Conservation (phyloP, 306 rosid species). For the Cucumis hystrix region DNA sequence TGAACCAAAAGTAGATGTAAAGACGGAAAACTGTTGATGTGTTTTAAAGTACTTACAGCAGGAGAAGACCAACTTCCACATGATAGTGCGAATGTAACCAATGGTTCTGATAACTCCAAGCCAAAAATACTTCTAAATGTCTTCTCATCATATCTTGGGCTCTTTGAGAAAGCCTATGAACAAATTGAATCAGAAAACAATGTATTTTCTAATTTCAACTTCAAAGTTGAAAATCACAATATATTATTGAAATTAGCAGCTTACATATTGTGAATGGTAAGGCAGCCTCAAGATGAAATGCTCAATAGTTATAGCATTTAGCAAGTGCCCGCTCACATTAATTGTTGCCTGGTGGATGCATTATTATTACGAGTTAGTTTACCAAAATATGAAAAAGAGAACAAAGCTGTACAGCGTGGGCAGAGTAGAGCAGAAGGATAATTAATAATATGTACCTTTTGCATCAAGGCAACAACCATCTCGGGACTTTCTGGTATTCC, state of each 20-base stretch:
- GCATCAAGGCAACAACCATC: slow-evolving; percentile 56
- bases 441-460: slow-evolving; percentile 31
- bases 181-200: background rate
- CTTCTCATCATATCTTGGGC: slow-evolving; percentile 53
- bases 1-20: background rate
- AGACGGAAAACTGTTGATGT: background rate
- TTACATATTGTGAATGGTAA: slow-evolving; percentile 78
- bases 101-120: slow-evolving; percentile 85
- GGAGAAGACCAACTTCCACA: slow-evolving; percentile 99
- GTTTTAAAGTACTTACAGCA: slow-evolving; percentile 45
- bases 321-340: slow-evolving; percentile 69
- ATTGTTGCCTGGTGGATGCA: slow-evolving; percentile 46
- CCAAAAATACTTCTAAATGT: slow-evolving; percentile 55
- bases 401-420: background rate
- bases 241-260: slow-evolving; percentile 22
- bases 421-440: background rate
- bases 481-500: slow-evolving; percentile 81
- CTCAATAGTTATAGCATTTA: slow-evolving; percentile 70
- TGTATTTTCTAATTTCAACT: background rate
- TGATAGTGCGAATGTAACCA: slow-evolving; percentile 89
- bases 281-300: slow-evolving; percentile 93
- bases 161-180: slow-evolving; percentile 45
- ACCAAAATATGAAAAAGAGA: background rate
- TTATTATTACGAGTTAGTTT: background rate
- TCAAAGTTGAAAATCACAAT: background rate